These are phyloP conservation scores for Asterionellopsis glacialis DNA, from an alignment of 108 stramenopile genomes.

Conservation along the genomic window DNA sequence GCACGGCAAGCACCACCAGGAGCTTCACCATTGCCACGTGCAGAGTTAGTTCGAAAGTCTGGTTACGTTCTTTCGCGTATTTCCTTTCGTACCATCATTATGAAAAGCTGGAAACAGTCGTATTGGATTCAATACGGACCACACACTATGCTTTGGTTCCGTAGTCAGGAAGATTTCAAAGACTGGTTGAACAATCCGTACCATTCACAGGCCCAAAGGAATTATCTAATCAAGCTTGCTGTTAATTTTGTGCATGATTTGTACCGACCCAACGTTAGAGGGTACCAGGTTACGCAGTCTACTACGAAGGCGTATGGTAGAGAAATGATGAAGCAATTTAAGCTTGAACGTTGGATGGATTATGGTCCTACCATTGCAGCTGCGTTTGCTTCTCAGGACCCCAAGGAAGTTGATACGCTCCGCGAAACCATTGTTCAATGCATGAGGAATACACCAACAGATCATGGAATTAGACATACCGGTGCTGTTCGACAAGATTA, in stretches of 20 bases:
- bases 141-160: constrained; percentile 76
- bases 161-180: constrained; percentile 62
- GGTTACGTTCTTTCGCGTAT: constrained; percentile 81
- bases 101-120: constrained; percentile 90
- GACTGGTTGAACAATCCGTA: constrained; percentile 92
- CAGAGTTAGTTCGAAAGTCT: constrained; percentile 54
- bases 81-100: constrained; percentile 81
- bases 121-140: constrained; percentile 87
- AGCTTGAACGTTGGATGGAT: constrained; percentile 90
- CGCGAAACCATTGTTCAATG: constrained; percentile 75
- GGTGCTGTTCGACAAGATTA: constrained; percentile 42
- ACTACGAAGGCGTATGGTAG: constrained; percentile 77
- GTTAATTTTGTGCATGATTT: constrained; percentile 88
- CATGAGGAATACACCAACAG: constrained; percentile 74
- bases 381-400: constrained; percentile 79
- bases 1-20: constrained; percentile 37
- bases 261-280: constrained; percentile 78
- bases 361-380: constrained; percentile 91
- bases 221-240: constrained; percentile 81
- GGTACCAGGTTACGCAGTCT: constrained; percentile 84
- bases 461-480: constrained; percentile 47
- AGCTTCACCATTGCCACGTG: constrained; percentile 66
- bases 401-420: constrained; percentile 69
- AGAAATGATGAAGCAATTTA: constrained; percentile 85
- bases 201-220: constrained; percentile 61